Evolutionary conservation across 257 asterid species (phyloP), one percentile per base, ranked within the genome.

Genomic region (Nicotiana benthamiana): DNA sequence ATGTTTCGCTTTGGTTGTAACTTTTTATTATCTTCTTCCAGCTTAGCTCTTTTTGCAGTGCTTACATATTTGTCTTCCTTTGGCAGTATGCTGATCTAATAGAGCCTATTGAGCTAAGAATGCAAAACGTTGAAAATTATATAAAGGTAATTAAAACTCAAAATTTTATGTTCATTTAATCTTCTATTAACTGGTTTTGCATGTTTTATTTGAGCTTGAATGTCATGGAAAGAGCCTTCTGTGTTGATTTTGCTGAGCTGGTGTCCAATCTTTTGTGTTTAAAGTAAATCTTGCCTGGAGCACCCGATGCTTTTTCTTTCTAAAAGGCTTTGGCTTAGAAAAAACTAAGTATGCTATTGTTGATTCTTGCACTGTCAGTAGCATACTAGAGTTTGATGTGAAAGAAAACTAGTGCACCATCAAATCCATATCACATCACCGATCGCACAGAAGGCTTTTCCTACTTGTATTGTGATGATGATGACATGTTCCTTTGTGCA

Each of bases 11-110:
- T 16, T 0, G 17, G 26, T 46, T 72, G 60, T 72, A 1, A 46
- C 24, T 7, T 72, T 46, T 72, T 72, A 54, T 15, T 46, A 1
- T 43, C 15, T 72, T 72, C 80, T 72, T 80, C 60, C 27, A 53
- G 61, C 40, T 6, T 34, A 26, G 75, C 67, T 62, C 51, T 36
- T 75, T 26, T 30, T 75, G 46, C 81, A 26, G 1, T 11, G 70
- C 5, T 88, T 61, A 85, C 61, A 76, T 75, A 16, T 77, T 68
- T 80, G 32, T 62, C 75, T 68, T 43, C 52, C 48, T 16, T 82
- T 76, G 84, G 92, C 97, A 95, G 99, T 93, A 84, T 83, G 51
- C 92, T 46, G 68, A 88, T 77, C 86, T 95, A 75, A 95, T 95
- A 79, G 88, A 92, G 91, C 90, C 99, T 26, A 83, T 89, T 83